phyloP scores from a whole-genome alignment of 345 rosid species.

The Ricinus communis region DNA sequence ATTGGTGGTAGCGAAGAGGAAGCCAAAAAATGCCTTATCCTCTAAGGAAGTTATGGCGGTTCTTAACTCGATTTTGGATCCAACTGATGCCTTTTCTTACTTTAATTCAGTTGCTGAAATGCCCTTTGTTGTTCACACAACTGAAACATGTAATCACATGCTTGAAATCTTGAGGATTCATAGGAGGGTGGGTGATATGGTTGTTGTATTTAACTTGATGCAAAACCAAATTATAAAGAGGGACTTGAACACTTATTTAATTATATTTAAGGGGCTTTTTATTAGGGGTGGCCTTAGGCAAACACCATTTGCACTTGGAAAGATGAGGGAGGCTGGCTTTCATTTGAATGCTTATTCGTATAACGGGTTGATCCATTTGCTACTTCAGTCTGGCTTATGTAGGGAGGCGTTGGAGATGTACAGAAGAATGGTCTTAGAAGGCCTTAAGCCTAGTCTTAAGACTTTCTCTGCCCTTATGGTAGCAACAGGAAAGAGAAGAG shows the following conservation, averaged over 20 bases:
- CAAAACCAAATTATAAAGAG: slow-evolving; percentile 71
- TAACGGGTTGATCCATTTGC: slow-evolving; percentile 73
- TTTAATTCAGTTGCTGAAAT: slow-evolving; percentile 56
- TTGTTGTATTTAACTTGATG: slow-evolving; percentile 68
- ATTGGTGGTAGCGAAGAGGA: slow-evolving; percentile 30
- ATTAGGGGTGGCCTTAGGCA: slow-evolving; percentile 66
- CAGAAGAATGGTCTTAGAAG: slow-evolving; percentile 70
- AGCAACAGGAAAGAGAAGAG: slow-evolving; percentile 80
- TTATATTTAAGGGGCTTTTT: slow-evolving; percentile 53
- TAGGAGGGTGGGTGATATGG: slow-evolving; percentile 67
- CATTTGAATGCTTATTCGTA: slow-evolving; percentile 71
- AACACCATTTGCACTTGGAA: slow-evolving; percentile 52
- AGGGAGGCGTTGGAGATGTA: slow-evolving; percentile 68
- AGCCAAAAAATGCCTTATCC: slow-evolving; percentile 33
- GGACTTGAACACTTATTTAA: slow-evolving; percentile 58
- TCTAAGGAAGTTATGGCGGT: slow-evolving; percentile 48
- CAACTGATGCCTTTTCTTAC: slow-evolving; percentile 55
- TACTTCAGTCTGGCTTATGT: slow-evolving; percentile 62
- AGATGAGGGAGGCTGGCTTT: slow-evolving; percentile 67
- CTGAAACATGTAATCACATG: slow-evolving; percentile 73
- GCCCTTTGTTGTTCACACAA: slow-evolving; percentile 52
- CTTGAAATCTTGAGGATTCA: slow-evolving; percentile 69
- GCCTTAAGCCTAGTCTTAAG: slow-evolving; percentile 87
- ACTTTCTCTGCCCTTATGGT: slow-evolving; percentile 94
- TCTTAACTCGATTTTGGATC: slow-evolving; percentile 53